Evolutionary conservation across 805 yeast species (phyloP).

Genomic region (Pichia membranifaciens): DNA sequence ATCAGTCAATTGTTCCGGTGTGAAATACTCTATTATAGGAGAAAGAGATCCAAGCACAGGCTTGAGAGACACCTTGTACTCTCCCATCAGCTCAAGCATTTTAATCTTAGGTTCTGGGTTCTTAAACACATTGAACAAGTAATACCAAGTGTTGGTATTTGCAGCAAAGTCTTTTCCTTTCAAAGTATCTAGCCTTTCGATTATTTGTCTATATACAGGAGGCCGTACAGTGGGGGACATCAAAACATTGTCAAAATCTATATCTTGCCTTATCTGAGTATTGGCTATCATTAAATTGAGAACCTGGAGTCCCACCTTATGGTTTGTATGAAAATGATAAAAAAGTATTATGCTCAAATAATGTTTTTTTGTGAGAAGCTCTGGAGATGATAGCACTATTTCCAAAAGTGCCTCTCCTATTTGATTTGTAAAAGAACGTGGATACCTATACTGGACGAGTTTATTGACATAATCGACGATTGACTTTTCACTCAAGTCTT

Average conservation of each 20-base stretch:
- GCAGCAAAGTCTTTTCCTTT: slow-evolving; percentile 13
- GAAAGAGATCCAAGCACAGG: slow-evolving; percentile 21
- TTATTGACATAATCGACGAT: slow-evolving; percentile 18
- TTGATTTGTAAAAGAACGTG: slow-evolving; percentile 4
- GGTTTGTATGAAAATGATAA: slow-evolving; percentile 20
- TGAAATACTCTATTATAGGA: slow-evolving; percentile 12
- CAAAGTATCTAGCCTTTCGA: slow-evolving; percentile 19
- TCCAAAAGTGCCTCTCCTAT: slow-evolving; percentile 16
- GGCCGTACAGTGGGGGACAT: slow-evolving; percentile 16
- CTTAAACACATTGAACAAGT: slow-evolving; percentile 19
- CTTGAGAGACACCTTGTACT: slow-evolving; percentile 15
- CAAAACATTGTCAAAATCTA: slow-evolving; percentile 26
- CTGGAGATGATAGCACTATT: slow-evolving; percentile 16
- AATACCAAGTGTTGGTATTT: slow-evolving; percentile 28
- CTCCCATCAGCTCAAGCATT: slow-evolving; percentile 22
- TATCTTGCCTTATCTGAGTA: slow-evolving; percentile 19
- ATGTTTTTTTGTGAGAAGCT: slow-evolving; percentile 17
- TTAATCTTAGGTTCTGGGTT: slow-evolving; percentile 16
- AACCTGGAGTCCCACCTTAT: slow-evolving; percentile 15
- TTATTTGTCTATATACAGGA: slow-evolving; percentile 15
- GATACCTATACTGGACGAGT: slow-evolving; percentile 19
- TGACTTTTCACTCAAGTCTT: slow-evolving; percentile 1
- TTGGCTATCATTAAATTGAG: slow-evolving; percentile 19
- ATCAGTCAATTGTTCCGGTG: slow-evolving; percentile 17
- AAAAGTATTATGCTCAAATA: slow-evolving; percentile 15